Evolutionary conservation across 768 basidiomycete species (phyloP), one percentile per base, ranked within the genome.

Genomic region (Tulasnella sp.): DNA sequence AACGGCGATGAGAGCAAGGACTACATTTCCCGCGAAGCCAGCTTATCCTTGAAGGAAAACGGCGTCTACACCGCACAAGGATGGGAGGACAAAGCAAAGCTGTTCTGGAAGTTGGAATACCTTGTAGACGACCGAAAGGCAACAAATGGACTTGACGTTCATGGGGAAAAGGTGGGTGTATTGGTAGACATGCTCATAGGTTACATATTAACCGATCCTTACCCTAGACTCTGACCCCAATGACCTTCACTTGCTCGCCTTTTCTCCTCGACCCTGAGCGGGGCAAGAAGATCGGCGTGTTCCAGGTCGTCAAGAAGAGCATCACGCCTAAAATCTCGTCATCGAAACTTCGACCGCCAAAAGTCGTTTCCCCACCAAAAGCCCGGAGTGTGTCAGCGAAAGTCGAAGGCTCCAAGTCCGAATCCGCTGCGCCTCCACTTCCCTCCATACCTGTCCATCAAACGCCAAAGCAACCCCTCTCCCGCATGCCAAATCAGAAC

Each of bases 31-130:
- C 86, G 89, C 37, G 90, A 92, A 75, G 93, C 91, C 8, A 85
- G 85, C 37, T 83, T 95, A 62, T 81, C 81, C 62, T 80, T 92
- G 74, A 91, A 88, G 78, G 77, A 82, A 2, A 90, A 89, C 69
- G 92, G 92, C 0, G 87, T 92, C 7, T 94, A 92, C 79, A 85
- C 84, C 14, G 88, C 94, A 14, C 84, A 84, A 35, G 92, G 92
- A 9, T 82, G 80, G 36, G 93, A 94, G 78, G 80, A 82, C 16
- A 78, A 80, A 36, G 77, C 78, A 26, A 86, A 84, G 72, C 80
- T 91, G 19, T 80, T 81, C 29, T 94, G 93, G 94, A 86, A 86
- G 71, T 89, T 95, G 75, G 89, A 91, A 71, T 95, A 95, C 77
- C 77, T 88, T 37, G 89, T 95, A 11, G 85, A 86, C 44, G 87